phyloP scores from a whole-genome alignment of 306 rosid species.

The Corylus heterophylla region DNA sequence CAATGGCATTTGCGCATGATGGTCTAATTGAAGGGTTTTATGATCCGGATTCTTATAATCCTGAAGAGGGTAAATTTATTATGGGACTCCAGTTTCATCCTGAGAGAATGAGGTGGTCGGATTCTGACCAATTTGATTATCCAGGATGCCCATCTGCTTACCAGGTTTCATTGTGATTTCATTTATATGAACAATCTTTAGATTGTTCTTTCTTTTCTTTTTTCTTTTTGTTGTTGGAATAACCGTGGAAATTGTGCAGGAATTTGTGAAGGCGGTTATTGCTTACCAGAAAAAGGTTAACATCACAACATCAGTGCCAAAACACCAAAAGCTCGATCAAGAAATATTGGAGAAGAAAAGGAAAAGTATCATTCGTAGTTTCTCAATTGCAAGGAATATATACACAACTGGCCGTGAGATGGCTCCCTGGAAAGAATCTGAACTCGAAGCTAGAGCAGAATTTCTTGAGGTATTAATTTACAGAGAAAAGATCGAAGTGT shows the following conservation, averaged over 20 bases:
- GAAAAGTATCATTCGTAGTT: conserved; percentile 59
- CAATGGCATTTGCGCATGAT: conserved; percentile 86
- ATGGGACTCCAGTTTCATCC: conserved; percentile 98
- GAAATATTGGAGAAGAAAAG: conserved; percentile 70
- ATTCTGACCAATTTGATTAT: conserved; percentile 86
- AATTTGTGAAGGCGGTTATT: conserved; percentile 85
- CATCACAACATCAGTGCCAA: conserved; percentile 36
- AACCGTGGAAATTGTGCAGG: conserved; percentile 43
- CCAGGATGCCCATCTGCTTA: conserved; percentile 88
- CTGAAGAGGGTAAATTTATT: conserved; percentile 86
- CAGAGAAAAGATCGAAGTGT: neutral
- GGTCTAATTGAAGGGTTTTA: conserved; percentile 88
- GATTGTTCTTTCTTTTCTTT: neutral
- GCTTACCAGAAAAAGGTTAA: conserved; percentile 72
- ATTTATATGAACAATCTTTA: neutral
- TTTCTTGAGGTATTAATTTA: conserved; percentile 65
- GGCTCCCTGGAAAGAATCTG: conserved; percentile 52
- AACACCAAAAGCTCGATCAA: conserved; percentile 49
- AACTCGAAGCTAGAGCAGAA: conserved; percentile 77
- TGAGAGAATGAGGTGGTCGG: conserved; percentile 71
- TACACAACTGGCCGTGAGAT: conserved; percentile 47
- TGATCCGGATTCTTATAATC: conserved; percentile 85
- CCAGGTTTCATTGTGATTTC: conserved; percentile 40
- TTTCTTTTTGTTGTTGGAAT: neutral
- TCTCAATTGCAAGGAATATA: conserved; percentile 72